phyloP scores from a whole-genome alignment of 1,284 basidiomycete species.

The Ceratobasidium papillatum region DNA sequence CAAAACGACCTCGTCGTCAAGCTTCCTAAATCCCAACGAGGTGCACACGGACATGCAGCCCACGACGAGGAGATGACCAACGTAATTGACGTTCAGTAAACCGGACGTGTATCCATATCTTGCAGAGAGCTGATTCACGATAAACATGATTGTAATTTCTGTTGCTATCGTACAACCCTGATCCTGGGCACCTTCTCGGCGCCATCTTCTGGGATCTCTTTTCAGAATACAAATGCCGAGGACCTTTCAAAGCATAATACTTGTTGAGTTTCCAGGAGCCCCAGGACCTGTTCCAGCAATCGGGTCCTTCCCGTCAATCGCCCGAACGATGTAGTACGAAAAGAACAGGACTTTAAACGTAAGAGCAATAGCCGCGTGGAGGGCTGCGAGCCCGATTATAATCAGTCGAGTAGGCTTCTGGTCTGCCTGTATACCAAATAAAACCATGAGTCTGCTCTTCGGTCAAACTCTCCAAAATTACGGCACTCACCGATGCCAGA shows the following conservation, averaged over 20 bases:
- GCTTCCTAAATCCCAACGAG: constrained; percentile 3
- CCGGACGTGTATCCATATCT: constrained; percentile 7
- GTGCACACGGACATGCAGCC: background rate
- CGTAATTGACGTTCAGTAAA: constrained; percentile 23
- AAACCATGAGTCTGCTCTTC: background rate
- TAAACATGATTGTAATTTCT: constrained; percentile 16
- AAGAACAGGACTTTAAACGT: constrained; percentile 90
- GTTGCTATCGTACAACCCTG: background rate
- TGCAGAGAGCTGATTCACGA: background rate
- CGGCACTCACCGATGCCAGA: constrained; percentile 74
- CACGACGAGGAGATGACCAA: constrained; percentile 32
- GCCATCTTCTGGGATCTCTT: background rate
- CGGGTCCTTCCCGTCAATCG: constrained; percentile 59
- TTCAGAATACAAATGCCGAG: background rate
- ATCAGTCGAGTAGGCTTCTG: constrained; percentile 83
- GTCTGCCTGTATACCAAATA: constrained; percentile 66
- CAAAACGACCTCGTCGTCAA: constrained; percentile 42
- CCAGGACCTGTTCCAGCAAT: constrained; percentile 44
- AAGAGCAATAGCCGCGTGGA: constrained; percentile 80
- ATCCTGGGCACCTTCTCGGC: background rate
- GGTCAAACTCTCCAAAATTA: background rate
- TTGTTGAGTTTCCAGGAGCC: constrained; percentile 12
- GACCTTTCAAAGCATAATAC: constrained; percentile 9
- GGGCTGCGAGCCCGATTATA: constrained; percentile 71
- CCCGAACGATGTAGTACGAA: constrained; percentile 73